Base-by-base conservation (phyloP, 352 stramenopile genomes). In the Vaucheria bursata region DNA sequence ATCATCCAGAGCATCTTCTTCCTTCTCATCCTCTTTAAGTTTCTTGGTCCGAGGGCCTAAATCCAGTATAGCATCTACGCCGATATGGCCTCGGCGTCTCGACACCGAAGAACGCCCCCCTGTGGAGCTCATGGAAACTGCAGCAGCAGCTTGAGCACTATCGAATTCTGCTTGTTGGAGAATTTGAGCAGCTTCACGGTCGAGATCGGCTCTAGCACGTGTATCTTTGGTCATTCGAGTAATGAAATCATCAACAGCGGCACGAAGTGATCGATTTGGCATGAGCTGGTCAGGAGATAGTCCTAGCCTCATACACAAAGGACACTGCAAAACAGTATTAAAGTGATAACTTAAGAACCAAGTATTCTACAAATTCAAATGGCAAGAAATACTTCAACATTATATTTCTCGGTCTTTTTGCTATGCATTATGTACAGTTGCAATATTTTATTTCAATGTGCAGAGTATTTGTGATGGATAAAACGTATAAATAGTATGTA, bases 271-370 rank as follows among this genome's bases (percentile, higher is more conserved):
- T 33, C 75, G 66, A 37, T 80, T 80, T 18, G 75, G 75, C 38
- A 80, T 52, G 25, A 80, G 69, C 50, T 72, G 66, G 69, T 80
- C 75, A n/a, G 75, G 75, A 0, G 66, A 53, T 37, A 78, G 34
- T 8, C 75, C 75, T 4, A 36, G 40, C 0, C 7, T 45, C 40
- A 49, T 35, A 69, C 75, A 80, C 3, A 80, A 69, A 7, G 75
- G 75, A 69, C 75, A 80, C 66, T 59, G 69, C 74, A 73, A 69
- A 5, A 52, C 12, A 25, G 45, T n/a, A n/a, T n/a, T n/a, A n/a
- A n/a, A n/a, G n/a, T n/a, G n/a, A n/a, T n/a, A n/a, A n/a, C n/a
- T n/a, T n/a, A n/a, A n/a, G n/a, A n/a, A n/a, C n/a, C n/a, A n/a
- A n/a, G n/a, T n/a, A n/a, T n/a, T n/a, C n/a, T n/a, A n/a, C n/a